Percentiles rank a stretch among this genome's conserved stretches.
Evolutionary conservation across 2,329 filamentous ascomycete species (phyloP).

Genomic region (Neurospora sp.): DNA sequence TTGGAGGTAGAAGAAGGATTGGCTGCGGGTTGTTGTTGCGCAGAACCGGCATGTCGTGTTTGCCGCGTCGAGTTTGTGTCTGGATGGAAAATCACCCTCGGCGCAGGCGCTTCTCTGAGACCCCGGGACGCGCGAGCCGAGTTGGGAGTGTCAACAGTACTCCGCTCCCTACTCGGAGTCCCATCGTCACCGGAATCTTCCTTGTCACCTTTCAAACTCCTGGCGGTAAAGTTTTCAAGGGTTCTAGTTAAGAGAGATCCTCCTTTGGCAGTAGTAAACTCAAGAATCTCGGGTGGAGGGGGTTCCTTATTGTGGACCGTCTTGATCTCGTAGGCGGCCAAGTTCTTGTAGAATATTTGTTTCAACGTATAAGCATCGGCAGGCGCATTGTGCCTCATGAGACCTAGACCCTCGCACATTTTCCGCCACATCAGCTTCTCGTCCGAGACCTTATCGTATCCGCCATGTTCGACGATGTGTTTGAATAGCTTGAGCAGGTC

Average conservation of each 20-base stretch:
- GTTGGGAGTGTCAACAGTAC: constrained; percentile 37
- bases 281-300: constrained; percentile 78
- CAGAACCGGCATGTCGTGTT: constrained; percentile 44
- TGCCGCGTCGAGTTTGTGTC: constrained; percentile 59
- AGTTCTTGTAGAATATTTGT: constrained; percentile 80
- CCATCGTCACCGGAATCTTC: constrained; percentile 52
- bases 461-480: constrained; percentile 64
- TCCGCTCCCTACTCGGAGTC: constrained; percentile 46
- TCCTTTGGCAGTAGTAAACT: constrained; percentile 79
- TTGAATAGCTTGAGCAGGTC: constrained; percentile 74
- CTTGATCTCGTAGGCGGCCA: constrained; percentile 79
- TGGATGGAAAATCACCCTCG: constrained; percentile 76
- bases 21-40: constrained; percentile 28
- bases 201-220: constrained; percentile 30
- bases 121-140: constrained; percentile 53
- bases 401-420: constrained; percentile 66
- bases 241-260: constrained; percentile 71
- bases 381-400: constrained; percentile 64
- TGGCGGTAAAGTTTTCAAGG: constrained; percentile 57
- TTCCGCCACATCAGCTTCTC: constrained; percentile 81
- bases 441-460: constrained; percentile 76
- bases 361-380: constrained; percentile 83
- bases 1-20: constrained; percentile 15
- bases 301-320: constrained; percentile 70
- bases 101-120: constrained; percentile 73